Conservation (phyloP, 495 filamentous ascomycete genomes). For the Penicillium silybi region DNA sequence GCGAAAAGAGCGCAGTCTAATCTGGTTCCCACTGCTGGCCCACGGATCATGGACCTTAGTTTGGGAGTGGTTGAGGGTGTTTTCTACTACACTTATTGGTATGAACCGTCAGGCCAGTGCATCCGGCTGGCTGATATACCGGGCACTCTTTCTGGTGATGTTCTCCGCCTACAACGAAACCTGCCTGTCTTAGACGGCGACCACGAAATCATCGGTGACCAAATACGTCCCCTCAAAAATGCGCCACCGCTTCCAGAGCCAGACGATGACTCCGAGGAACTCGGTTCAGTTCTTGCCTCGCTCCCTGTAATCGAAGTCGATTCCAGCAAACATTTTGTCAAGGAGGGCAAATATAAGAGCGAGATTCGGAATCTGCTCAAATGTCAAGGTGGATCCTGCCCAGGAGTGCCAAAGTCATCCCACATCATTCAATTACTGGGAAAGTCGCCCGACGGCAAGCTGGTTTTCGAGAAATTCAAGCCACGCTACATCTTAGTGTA, state of each 20-base stretch:
- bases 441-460: background rate
- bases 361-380: background rate
- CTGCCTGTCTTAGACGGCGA: background rate
- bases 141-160: background rate
- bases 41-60: background rate
- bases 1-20: background rate
- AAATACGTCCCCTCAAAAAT: background rate
- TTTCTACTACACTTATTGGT: background rate
- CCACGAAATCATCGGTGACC: background rate
- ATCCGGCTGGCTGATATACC: background rate
- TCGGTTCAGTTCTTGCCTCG: background rate
- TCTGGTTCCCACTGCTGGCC: background rate
- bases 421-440: background rate
- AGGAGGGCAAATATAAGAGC: background rate
- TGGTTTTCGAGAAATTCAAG: background rate
- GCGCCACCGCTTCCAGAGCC: background rate
- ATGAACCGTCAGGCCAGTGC: background rate
- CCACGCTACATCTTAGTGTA: too few species aligned
- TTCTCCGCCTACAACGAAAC: background rate
- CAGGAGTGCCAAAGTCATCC: background rate
- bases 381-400: background rate
- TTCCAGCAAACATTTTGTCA: background rate
- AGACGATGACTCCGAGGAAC: background rate
- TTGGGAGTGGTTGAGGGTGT: background rate
- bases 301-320: background rate